Evolutionary conservation across 2,329 filamentous ascomycete species (phyloP), one percentile per base, ranked within the genome.

Genomic region (Sclerotinia trifoliorum): DNA sequence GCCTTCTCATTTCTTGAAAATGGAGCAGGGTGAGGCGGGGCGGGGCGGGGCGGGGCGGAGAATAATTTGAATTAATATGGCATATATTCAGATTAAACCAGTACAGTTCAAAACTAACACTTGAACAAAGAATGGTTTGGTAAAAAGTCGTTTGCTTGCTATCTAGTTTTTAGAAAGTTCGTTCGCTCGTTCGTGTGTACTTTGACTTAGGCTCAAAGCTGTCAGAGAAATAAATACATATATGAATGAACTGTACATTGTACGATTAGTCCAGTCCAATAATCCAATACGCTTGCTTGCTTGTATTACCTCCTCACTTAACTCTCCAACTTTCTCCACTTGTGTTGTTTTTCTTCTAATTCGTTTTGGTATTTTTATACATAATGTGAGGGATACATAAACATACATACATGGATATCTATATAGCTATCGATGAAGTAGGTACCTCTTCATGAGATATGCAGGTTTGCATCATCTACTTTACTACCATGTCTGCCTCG

Each of bases 1-100:
- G n/a, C 46, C n/a, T 51, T 42, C n/a, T 51, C 15, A n/a, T 63
- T 51, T 26, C 19, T 26, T 3, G 24, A 62, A 62, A 58, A 58
- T 19, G 60, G 32, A 39, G 29, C 60, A 63, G 21, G 17, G 11
- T 51, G 8, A 39, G 39, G 39, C 39, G 0, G 8, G 46, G 60
- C 21, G 39, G 46, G 60, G 29, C 3, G 60, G 10, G 46, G 60
- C 21, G 39, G 46, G 60, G 29, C 3, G 60, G 8, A 51, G n/a
- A 21, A 35, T 15, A 51, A n/a, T 42, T 51, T 63, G n/a, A 60
- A 60, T 26, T 24, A 39, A 3, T 24, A 58, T 48, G 52, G 42
- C 24, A 66, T 60, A 39, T 60, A 17, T 21, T 35, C 26, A 39
- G 19, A 65, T 49, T 49, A 42, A 24, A 8, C 26, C 26, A 46